These are phyloP conservation scores for Talaromyces sp. DNA, from an alignment of 2,329 filamentous ascomycete species.

Conservation along the genomic window DNA sequence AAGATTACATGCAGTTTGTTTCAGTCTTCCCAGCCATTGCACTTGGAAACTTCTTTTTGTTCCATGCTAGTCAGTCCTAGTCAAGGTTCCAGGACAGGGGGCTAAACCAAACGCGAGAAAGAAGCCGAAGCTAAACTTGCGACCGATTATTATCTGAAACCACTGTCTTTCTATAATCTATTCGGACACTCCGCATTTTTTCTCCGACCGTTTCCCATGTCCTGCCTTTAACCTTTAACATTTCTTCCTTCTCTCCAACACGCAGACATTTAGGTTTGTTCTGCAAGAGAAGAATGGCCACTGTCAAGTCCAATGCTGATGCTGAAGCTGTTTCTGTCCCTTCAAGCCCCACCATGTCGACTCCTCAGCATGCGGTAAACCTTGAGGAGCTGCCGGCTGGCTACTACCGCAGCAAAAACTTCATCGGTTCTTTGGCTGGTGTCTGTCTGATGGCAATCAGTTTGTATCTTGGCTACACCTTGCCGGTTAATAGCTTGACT, in stretches of 20 bases:
- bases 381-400: constrained; percentile 2
- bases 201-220: background rate
- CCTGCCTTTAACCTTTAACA: background rate
- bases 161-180: background rate
- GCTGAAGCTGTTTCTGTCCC: background rate
- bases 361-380: background rate
- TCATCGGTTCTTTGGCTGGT: constrained; percentile 17
- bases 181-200: background rate
- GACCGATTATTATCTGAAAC: background rate
- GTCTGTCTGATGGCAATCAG: constrained; percentile 18
- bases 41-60: background rate
- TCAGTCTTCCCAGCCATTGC: background rate
- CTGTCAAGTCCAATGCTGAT: background rate
- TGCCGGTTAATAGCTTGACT: constrained; percentile 24
- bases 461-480: constrained; percentile 25
- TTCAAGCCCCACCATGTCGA: background rate
- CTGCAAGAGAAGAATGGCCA: background rate
- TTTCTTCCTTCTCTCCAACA: background rate
- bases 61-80: background rate
- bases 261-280: background rate
- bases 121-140: background rate
- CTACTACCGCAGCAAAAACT: constrained; percentile 22
- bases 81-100: background rate
- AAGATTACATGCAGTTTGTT: background rate
- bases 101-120: background rate